Percentiles rank a stretch among this genome's conserved stretches.
phyloP scores from a whole-genome alignment of 2,329 filamentous ascomycete genomes.

The Talaromyces sp. region DNA sequence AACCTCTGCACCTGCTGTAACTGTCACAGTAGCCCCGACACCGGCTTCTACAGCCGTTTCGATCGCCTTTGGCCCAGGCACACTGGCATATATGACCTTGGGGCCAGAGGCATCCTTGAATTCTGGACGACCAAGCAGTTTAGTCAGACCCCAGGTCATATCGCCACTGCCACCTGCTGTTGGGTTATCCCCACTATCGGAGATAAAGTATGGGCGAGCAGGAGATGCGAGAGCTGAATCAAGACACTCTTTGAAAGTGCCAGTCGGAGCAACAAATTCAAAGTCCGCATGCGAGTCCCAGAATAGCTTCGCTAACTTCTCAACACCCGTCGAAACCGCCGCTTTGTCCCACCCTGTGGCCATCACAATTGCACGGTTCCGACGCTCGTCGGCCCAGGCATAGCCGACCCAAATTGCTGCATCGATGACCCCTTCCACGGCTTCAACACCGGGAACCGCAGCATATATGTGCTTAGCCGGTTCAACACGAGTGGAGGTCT shows the following conservation, averaged over 20 bases:
- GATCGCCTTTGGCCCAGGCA: slow-evolving; percentile 46
- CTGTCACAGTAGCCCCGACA: slow-evolving; percentile 45
- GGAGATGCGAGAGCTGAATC: slow-evolving; percentile 40
- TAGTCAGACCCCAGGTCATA: slow-evolving; percentile 49
- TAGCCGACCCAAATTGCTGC: slow-evolving; percentile 55
- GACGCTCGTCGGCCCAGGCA: slow-evolving; percentile 53
- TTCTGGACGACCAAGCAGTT: slow-evolving; percentile 44
- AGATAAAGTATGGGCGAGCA: slow-evolving; percentile 49
- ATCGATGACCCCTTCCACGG: slow-evolving; percentile 41
- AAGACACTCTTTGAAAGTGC: slow-evolving; percentile 44
- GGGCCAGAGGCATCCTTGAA: slow-evolving; percentile 36
- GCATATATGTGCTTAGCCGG: slow-evolving; percentile 50
- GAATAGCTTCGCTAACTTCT: slow-evolving; percentile 44
- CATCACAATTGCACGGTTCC: slow-evolving; percentile 48
- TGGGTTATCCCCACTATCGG: slow-evolving; percentile 54
- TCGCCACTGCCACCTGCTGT: slow-evolving; percentile 53
- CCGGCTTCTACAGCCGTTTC: slow-evolving; percentile 41
- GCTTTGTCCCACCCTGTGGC: slow-evolving; percentile 49
- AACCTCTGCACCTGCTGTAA: slow-evolving; percentile 49
- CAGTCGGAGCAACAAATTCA: slow-evolving; percentile 50
- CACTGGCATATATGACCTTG: slow-evolving; percentile 50
- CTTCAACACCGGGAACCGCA: slow-evolving; percentile 43
- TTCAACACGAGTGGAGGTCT: slow-evolving; percentile 52
- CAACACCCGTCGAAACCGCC: slow-evolving; percentile 36
- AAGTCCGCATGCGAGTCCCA: slow-evolving; percentile 48